Evolutionary conservation across 148 eudicot genomes (phyloP).

Genomic region (Silene uniflora): DNA sequence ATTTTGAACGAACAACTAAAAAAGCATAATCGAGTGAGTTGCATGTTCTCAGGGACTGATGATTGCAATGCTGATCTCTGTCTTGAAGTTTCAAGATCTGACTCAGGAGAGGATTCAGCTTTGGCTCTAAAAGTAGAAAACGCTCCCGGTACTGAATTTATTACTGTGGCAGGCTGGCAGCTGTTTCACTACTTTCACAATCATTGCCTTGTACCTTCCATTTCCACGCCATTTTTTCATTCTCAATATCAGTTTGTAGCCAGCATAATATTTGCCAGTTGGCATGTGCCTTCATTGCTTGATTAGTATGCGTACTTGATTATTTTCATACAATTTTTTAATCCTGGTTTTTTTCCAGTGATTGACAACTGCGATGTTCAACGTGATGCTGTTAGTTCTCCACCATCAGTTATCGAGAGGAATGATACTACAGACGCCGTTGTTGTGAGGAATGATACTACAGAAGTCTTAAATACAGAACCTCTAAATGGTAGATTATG

Average conservation of each 20-base stretch:
- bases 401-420: background rate
- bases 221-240: background rate
- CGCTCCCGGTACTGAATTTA: background rate
- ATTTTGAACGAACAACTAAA: background rate
- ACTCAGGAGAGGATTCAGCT: background rate
- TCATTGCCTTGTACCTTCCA: too few relatives aligned
- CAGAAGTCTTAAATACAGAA: slow-evolving; percentile 7
- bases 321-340: background rate
- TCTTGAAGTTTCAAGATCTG: slow-evolving; percentile 1
- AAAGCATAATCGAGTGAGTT: background rate
- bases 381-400: slow-evolving; percentile 10
- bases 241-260: background rate
- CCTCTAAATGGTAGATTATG: background rate
- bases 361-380: background rate
- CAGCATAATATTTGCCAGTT: background rate
- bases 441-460: background rate
- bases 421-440: background rate
- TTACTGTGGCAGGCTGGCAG: background rate
- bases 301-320: background rate
- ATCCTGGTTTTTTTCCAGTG: background rate
- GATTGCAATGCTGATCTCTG: background rate
- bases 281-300: background rate
- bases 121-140: slow-evolving; percentile 2
- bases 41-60: slow-evolving; percentile 7
- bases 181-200: background rate